phyloP scores from a whole-genome alignment of 495 filamentous ascomycete species.

The Penicillium lividum region DNA sequence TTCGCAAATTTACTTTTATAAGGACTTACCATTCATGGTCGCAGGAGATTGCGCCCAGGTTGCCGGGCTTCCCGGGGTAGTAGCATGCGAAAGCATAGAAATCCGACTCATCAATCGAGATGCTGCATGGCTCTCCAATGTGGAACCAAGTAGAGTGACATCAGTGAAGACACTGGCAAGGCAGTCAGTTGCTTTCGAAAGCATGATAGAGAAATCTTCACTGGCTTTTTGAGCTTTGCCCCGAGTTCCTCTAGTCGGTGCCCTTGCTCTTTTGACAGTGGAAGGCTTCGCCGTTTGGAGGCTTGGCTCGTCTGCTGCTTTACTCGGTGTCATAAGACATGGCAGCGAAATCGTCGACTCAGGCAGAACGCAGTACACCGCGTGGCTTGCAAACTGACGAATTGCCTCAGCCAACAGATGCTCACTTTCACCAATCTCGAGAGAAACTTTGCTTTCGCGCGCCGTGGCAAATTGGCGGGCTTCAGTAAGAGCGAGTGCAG shows the following conservation, averaged over 20 bases:
- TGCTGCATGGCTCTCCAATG: conserved; percentile 46
- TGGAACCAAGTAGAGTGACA: conserved; percentile 44
- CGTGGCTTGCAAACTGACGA: conserved; percentile 71
- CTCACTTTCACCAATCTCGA: conserved; percentile 47
- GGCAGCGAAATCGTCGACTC: conserved; percentile 90
- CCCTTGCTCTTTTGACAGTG: conserved; percentile 28
- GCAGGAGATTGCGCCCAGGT: conserved; percentile 42
- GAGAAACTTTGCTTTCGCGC: conserved; percentile 40
- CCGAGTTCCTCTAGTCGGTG: conserved; percentile 31
- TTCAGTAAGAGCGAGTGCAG: conserved; percentile 32
- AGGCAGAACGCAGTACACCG: conserved; percentile 82
- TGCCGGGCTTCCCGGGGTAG: conserved; percentile 30
- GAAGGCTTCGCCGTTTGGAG: conserved; percentile 19
- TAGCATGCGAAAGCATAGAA: conserved; percentile 48
- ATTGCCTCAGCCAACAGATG: conserved; percentile 58
- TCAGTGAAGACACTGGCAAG: conserved; percentile 40
- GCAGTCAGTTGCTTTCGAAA: conserved; percentile 43
- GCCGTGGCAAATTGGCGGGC: conserved; percentile 39
- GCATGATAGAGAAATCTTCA: conserved; percentile 44
- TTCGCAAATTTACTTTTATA: background rate
- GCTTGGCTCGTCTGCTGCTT: conserved; percentile 21
- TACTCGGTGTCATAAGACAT: conserved; percentile 49
- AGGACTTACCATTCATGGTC: conserved; percentile 43
- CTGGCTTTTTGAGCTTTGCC: conserved; percentile 36
- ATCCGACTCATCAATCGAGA: conserved; percentile 49